Percentiles rank a stretch among this genome's conserved stretches.
Evolutionary conservation across 2,329 filamentous ascomycete species (phyloP).

Genomic region (Trichophyton benhamiae): DNA sequence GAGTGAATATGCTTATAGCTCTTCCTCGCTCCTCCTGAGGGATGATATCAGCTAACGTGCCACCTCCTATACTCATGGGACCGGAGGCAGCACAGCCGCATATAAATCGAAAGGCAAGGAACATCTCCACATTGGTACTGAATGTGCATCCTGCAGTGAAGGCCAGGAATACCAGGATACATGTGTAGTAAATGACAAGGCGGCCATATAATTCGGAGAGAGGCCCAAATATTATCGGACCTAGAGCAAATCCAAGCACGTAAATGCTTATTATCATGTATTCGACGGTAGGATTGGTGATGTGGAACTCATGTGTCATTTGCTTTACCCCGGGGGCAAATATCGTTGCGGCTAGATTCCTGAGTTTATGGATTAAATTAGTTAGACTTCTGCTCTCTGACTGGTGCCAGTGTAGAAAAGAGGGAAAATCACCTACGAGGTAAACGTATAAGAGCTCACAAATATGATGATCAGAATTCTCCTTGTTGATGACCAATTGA

Average conservation of each 20-base stretch:
- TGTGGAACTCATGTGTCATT: constrained; percentile 36
- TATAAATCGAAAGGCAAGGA: background rate
- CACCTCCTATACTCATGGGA: background rate
- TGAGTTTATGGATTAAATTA: background rate
- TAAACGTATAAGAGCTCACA: constrained; percentile 7
- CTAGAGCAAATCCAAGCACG: background rate
- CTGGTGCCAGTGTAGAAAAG: background rate
- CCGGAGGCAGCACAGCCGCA: background rate
- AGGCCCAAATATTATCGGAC: background rate
- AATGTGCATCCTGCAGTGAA: background rate
- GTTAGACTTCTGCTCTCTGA: too few relatives aligned
- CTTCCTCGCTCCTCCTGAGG: constrained; percentile 5
- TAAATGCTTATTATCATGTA: background rate
- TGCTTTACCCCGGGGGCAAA: constrained; percentile 15
- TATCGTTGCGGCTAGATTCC: constrained; percentile 9
- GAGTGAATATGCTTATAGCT: constrained; percentile 33
- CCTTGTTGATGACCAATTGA: constrained; percentile 16
- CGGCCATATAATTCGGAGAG: background rate
- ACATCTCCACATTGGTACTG: background rate
- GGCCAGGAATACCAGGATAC: background rate
- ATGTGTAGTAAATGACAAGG: background rate
- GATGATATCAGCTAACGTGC: background rate
- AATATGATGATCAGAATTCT: constrained; percentile 7
- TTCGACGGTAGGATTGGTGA: background rate
- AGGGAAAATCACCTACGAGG: constrained; percentile 3